These are phyloP conservation scores for Ascochyta pisi DNA, from an alignment of 2,329 filamentous ascomycete genomes.

Conservation along the genomic window DNA sequence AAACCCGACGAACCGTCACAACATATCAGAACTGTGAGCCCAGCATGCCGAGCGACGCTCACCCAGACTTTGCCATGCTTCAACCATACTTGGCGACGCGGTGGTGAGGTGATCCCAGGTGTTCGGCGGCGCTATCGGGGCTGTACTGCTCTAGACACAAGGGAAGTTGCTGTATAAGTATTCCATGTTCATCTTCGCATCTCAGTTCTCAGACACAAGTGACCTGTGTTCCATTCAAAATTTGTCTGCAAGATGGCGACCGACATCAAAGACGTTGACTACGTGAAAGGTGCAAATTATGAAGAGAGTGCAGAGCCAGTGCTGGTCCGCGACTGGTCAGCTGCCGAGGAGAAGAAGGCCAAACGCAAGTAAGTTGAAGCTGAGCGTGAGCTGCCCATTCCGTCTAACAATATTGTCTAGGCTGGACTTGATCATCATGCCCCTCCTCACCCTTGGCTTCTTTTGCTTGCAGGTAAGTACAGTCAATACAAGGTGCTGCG, in stretches of 20 bases:
- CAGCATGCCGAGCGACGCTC: constrained; percentile 19
- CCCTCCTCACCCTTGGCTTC: constrained; percentile 45
- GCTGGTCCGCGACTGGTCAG: constrained; percentile 32
- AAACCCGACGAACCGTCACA: constrained; percentile 9
- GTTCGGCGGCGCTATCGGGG: constrained; percentile 5
- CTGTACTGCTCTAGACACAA: constrained; percentile 1
- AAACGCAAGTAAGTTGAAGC: constrained; percentile 35
- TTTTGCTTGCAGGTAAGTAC: constrained; percentile 33
- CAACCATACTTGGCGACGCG: constrained; percentile 17
- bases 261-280: constrained; percentile 16
- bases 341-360: constrained; percentile 38
- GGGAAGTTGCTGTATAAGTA: constrained; percentile 8
- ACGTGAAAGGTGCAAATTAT: constrained; percentile 6
- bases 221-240: not conserved
- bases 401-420: not conserved
- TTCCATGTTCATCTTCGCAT: not conserved
- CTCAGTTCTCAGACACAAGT: not conserved
- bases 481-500: not conserved
- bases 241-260: not conserved
- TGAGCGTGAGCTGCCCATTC: not conserved
- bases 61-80: constrained; percentile 23
- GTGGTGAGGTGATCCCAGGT: not conserved
- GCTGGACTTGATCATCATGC: constrained; percentile 35
- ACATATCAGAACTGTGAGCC: constrained; percentile 1
- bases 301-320: not conserved